Conservation (phyloP, 2,329 filamentous ascomycete species). For the Salinomyces thailandicus region DNA sequence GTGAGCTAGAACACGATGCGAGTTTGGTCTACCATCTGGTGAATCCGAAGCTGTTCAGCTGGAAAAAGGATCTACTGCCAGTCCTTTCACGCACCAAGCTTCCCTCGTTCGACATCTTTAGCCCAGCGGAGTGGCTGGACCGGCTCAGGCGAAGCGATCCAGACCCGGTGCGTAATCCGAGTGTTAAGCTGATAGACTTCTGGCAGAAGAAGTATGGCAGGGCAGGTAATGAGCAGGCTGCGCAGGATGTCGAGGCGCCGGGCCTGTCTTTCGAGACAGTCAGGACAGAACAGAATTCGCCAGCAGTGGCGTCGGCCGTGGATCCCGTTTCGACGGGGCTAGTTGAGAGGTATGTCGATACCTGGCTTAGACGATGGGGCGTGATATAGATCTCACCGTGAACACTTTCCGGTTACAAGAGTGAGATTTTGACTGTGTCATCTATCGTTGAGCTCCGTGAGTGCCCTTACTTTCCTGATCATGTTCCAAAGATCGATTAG, state of each 20-base stretch:
- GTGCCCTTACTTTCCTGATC: too few species aligned
- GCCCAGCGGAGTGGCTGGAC: constrained; percentile 17
- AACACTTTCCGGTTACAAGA: too few species aligned
- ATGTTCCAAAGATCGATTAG: too few species aligned
- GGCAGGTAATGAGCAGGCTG: constrained; percentile 1
- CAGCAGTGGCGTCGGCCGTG: constrained; percentile 5
- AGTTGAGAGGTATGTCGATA: constrained; percentile 15
- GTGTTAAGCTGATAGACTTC: constrained; percentile 25
- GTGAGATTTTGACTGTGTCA: too few species aligned
- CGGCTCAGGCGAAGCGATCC: constrained; percentile 13
- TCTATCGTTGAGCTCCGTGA: too few species aligned
- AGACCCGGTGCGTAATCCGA: constrained; percentile 22
- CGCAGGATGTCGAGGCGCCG: not conserved
- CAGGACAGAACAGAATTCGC: constrained; percentile 10
- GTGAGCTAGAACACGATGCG: constrained; percentile 5
- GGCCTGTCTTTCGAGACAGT: constrained; percentile 11
- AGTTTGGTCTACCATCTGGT: constrained; percentile 20
- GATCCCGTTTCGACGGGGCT: constrained; percentile 14
- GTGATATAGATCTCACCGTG: too few species aligned
- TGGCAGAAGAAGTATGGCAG: constrained; percentile 21
- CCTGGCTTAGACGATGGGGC: constrained; percentile 15
- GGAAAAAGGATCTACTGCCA: constrained; percentile 16
- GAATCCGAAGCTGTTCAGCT: constrained; percentile 18
- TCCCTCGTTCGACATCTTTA: constrained; percentile 14
- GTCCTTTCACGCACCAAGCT: constrained; percentile 8